Evolutionary conservation across 177 flowering plant species (phyloP), one percentile per base, ranked within the genome.

Genomic region (Vitis hybrid): DNA sequence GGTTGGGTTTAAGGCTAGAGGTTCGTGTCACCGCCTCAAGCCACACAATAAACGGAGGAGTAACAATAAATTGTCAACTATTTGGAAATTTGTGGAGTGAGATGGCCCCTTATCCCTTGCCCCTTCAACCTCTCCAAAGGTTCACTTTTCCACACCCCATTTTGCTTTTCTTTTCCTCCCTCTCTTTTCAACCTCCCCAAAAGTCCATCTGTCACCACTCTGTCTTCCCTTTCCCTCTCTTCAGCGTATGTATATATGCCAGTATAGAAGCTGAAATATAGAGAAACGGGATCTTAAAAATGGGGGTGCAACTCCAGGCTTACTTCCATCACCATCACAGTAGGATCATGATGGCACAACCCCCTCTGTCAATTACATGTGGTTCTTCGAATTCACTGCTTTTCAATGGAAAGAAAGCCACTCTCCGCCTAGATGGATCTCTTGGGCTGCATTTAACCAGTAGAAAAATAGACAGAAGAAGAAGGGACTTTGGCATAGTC

Each of bases 401-500:
- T 4, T 40, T 40, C 46, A 40, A 40, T 6, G 46, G 6, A 40
- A 40, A 40, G 7, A 40, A 40, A 40, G 46, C 46, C 30, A 27
- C 30, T 27, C 30, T 27, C 46, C 46, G 1, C 46, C 32, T 18
- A 5, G 58, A 49, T 56, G 63, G 60, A 40, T 50, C 15, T 24
- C 17, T 17, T 24, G 54, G 70, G 24, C 30, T 30, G 11, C 64
- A 14, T 49, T 30, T 54, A 11, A 15, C 1, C 6, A 21, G 52
- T 11, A 14, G 58, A 11, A 63, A 9, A 27, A 58, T 2, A 13
- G 18, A 35, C 11, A 52, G 11, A 56, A 60, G 40, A 35, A 70
- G 64, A 54, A 66, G 77, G 68, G 59, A 64, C 70, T 32, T 78
- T 70, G 68, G 74, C 71, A 40, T 40, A 40, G 46, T 40, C 30